Evolutionary conservation across 164 flowering plant species (phyloP).

Genomic region (Piper longum): DNA sequence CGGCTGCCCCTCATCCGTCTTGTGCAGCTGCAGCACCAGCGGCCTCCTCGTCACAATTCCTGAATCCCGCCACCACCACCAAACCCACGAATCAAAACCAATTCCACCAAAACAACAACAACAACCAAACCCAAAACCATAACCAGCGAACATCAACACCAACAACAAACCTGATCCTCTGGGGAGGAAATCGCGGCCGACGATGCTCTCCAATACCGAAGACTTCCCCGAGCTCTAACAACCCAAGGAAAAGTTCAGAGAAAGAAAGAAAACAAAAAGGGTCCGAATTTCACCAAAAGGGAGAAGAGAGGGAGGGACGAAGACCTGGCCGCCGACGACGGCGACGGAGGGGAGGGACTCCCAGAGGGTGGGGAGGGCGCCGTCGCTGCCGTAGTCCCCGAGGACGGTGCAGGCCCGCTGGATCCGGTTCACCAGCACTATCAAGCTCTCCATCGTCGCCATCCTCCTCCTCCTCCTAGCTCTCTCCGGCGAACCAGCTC

Average conservation of each 20-base stretch:
- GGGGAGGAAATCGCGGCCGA: constrained; percentile 79
- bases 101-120: neutral
- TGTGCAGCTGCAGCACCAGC: constrained; percentile 66
- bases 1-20: constrained; percentile 41
- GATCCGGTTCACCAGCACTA: constrained; percentile 44
- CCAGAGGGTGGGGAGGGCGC: constrained; percentile 68
- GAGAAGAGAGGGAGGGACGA: neutral
- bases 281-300: neutral
- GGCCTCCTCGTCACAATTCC: constrained; percentile 87
- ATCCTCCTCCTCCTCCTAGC: constrained; percentile 8
- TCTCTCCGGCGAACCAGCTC: neutral
- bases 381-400: constrained; percentile 51
- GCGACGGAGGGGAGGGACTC: constrained; percentile 88
- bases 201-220: constrained; percentile 75
- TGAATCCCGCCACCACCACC: constrained; percentile 5
- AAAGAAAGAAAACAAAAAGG: constrained; percentile 1
- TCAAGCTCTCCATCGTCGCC: constrained; percentile 60
- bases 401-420: constrained; percentile 62
- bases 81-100: no score
- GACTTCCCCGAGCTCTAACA: constrained; percentile 76
- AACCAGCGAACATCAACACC: neutral
- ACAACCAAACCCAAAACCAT: neutral
- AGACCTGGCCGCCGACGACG: constrained; percentile 93
- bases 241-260: constrained; percentile 1
- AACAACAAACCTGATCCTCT: constrained; percentile 56